Evolutionary conservation across 345 rosid genomes (phyloP), one percentile per base, ranked within the genome.

Genomic region (thale cress (Arabidopsis thaliana)): DNA sequence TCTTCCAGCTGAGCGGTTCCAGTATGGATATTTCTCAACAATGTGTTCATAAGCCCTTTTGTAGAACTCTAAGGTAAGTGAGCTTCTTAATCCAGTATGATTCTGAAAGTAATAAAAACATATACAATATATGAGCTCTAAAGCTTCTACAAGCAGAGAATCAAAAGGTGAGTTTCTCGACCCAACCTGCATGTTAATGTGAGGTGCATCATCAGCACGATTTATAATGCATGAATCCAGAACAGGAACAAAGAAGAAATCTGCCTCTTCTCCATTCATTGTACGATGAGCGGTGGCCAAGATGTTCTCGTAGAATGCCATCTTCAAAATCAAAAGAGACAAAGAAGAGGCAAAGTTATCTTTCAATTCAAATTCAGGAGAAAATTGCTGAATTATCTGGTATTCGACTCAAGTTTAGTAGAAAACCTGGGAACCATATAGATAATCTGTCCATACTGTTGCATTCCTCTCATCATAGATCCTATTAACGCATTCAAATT

Each of bases 181-280:
- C 14, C 44, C 14, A 36, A 94, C 98, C 97, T 83, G 65, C 93
- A 85, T 36, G 72, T 78, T 86, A 68, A 94, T 48, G 83, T 94
- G 97, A 50, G 98, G 97, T 48, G 96, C 88, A 86, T 94, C 98
- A 40, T 84, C 91, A 67, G 96, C 98, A 57, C 97, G 97, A 30
- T 84, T 85, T 62, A 94, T 94, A 71, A 94, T 94, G 84, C 98
- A 94, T 0, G 97, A 84, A 84, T 94, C 98, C 80, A 94, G 93
- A 85, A 91, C 96, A 60, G 98, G 98, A 74, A 92, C 98, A 77
- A 90, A 94, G 90, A 91, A 94, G 82, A 81, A 94, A 57, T 94
- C 99, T 33, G 99, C 99, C 76, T 94, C 99, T 45, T 88, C 96
- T 5, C 96, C 97, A 78, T 91, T 94, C 79, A 94, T 81, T 34